Evolutionary conservation across 108 stramenopile species (phyloP), one percentile per base, ranked within the genome.

Genomic region (Fistulifera solaris): DNA sequence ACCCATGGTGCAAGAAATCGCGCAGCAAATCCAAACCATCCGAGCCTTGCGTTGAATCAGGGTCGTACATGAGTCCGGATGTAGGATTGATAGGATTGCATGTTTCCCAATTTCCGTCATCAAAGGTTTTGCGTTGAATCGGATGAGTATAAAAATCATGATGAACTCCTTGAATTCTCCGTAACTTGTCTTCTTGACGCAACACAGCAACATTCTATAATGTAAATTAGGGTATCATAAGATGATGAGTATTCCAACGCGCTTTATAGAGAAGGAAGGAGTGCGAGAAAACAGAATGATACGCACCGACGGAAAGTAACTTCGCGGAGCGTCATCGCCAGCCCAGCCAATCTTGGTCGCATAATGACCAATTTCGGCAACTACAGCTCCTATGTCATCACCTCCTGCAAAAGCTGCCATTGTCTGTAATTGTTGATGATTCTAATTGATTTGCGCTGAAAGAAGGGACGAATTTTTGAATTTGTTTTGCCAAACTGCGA

Each of bases 331-430:
- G 55, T 96, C 96, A 59, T 95, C 91, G n/a, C 96, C 96, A 6
- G 96, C 93, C 59, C 81, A 94, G 5, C 96, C 96, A 59, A 96
- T 83, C 59, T 92, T 94, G 56, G 93, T 89, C 42, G 92, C 67
- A 62, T 81, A 88, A 0, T 77, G 76, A 12, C 96, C 96, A 51
- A 95, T 61, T 48, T 95, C 96, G 19, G 85, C 89, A n/a, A 96
- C 94, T 49, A 96, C 46, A 1, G 78, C 72, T 57, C 71, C 45
- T 15, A 78, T 52, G 10, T 38, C 31, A 51, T 72, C 71, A 27
- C 68, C 71, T 19, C 45, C 52, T 27, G 44, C 27, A 63, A 58
- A 76, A 38, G 62, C 23, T 35, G 67, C 56, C 72, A 73, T 73
- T 17, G 44, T 45, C 8, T 35, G n/a, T n/a, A n/a, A n/a, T n/a